These are phyloP conservation scores for Diaporthe nobilis DNA, from an alignment of 2,329 filamentous ascomycete genomes.

Conservation along the genomic window DNA sequence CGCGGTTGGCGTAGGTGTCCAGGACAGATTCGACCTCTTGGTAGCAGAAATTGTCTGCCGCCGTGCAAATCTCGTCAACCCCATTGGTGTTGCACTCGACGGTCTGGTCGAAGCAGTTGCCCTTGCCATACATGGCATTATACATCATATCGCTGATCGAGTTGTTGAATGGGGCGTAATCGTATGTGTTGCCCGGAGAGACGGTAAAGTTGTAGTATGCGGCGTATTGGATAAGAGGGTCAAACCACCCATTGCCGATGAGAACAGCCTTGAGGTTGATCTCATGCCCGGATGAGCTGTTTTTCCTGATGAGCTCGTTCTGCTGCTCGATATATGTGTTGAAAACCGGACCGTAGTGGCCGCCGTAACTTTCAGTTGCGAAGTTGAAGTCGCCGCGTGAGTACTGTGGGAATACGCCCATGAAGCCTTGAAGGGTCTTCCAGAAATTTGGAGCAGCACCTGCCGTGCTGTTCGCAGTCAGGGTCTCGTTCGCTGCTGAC, in stretches of 20 bases:
- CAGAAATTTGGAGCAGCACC: constrained; percentile 71
- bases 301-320: constrained; percentile 54
- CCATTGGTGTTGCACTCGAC: constrained; percentile 67
- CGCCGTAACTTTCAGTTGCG: constrained; percentile 70
- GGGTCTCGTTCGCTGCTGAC: constrained; percentile 64
- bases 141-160: constrained; percentile 65
- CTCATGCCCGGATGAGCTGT: constrained; percentile 53
- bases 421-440: constrained; percentile 73
- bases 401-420: constrained; percentile 71
- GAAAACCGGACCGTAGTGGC: constrained; percentile 71
- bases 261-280: constrained; percentile 65
- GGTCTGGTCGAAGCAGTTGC: constrained; percentile 73
- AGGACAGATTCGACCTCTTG: constrained; percentile 66
- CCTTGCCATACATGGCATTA: constrained; percentile 71
- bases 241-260: constrained; percentile 73
- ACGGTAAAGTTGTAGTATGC: constrained; percentile 72
- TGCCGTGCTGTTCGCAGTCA: constrained; percentile 68
- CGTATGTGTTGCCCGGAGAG: constrained; percentile 69
- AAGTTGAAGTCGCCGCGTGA: constrained; percentile 66
- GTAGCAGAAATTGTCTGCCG: constrained; percentile 70
- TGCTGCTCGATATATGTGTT: constrained; percentile 63
- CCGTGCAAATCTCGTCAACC: constrained; percentile 63
- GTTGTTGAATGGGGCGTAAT: constrained; percentile 65
- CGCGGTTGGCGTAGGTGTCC: constrained; percentile 65
- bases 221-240: constrained; percentile 68